Evolutionary conservation across 805 yeast species (phyloP).

Genomic region (Yarrowia osloensis): DNA sequence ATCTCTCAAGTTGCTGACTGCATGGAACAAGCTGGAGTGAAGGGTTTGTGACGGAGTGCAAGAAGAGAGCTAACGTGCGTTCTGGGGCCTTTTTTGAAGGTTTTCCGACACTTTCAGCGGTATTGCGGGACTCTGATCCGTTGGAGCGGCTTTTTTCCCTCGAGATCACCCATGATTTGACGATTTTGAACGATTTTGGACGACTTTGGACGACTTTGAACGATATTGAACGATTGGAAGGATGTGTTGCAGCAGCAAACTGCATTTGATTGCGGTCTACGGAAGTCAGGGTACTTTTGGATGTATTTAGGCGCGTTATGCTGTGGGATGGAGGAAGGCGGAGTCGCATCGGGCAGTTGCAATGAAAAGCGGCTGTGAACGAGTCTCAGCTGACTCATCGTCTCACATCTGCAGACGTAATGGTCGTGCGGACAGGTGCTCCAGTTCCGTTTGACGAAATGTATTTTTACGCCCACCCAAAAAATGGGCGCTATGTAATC

Average conservation of each 20-base stretch:
- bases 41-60: background rate
- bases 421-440: background rate
- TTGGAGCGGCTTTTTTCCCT: background rate
- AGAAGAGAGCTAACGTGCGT: background rate
- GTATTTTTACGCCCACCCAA: slow-evolving; percentile 12
- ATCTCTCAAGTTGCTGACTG: slow-evolving; percentile 36
- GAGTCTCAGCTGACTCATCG: background rate
- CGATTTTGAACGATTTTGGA: background rate
- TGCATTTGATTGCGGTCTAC: background rate
- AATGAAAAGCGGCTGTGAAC: background rate
- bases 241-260: background rate
- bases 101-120: background rate
- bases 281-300: background rate
- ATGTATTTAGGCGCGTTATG: slow-evolving; percentile 9
- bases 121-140: background rate
- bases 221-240: background rate
- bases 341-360: background rate
- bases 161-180: background rate
- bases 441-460: background rate
- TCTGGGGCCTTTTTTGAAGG: background rate
- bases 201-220: background rate
- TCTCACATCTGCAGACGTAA: background rate
- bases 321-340: background rate
- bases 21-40: slow-evolving; percentile 17
- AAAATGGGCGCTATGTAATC: slow-evolving; percentile 24